phyloP scores from a whole-genome alignment of 345 rosid species.

The Aurinia saxatilis region DNA sequence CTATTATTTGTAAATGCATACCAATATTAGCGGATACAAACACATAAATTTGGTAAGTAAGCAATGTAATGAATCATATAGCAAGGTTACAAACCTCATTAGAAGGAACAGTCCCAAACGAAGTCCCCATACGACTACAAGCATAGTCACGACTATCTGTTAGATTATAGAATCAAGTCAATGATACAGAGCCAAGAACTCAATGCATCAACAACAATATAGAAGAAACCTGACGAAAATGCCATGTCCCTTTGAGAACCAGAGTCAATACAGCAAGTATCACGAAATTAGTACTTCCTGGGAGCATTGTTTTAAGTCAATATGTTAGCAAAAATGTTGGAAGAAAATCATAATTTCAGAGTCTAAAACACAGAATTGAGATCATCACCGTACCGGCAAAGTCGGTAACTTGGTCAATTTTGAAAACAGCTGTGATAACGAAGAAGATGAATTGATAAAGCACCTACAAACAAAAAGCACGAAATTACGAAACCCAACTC shows the following conservation, averaged over 20 bases:
- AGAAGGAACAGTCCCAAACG: slow-evolving; percentile 70
- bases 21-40: background rate
- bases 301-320: background rate
- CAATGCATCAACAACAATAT: background rate
- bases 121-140: slow-evolving; percentile 79
- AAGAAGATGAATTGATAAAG: slow-evolving; percentile 73
- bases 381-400: slow-evolving; percentile 55
- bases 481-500: background rate
- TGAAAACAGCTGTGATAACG: slow-evolving; percentile 71
- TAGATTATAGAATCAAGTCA: background rate
- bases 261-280: slow-evolving; percentile 73
- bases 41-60: background rate
- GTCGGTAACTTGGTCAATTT: slow-evolving; percentile 88
- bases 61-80: background rate
- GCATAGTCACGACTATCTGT: slow-evolving; percentile 66
- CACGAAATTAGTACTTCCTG: slow-evolving; percentile 90
- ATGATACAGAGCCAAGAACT: slow-evolving; percentile 3
- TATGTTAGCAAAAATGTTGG: slow-evolving; percentile 1
- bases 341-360: background rate
- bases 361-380: background rate
- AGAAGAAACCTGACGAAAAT: slow-evolving; percentile 71
- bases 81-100: slow-evolving; percentile 49
- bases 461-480: slow-evolving; percentile 35
- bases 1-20: slow-evolving; percentile 32
- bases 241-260: slow-evolving; percentile 70